Base-by-base conservation (phyloP, 2,329 filamentous ascomycete species). In the Monilinia fructigena region DNA sequence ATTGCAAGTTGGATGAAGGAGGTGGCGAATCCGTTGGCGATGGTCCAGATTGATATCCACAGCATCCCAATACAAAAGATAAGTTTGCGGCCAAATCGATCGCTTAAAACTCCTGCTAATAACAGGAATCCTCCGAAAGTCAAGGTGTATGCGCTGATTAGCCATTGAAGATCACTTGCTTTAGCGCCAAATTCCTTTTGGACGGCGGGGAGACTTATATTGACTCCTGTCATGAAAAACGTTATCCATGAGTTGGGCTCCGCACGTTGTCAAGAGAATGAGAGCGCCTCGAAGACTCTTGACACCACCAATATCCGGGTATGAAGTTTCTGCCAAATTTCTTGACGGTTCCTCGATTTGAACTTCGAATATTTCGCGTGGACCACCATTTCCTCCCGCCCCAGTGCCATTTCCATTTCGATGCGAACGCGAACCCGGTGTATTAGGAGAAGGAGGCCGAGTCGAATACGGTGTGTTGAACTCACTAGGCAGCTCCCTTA, bases 151-250 rank as follows among this genome's bases (percentile, higher is more conserved):
- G 78, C 78, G 4, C 77, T 78, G 8, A 79, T 78, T 70, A 79
- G 75, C 78, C 78, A 79, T 68, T 79, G 78, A 59, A 79, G 69
- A 42, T 78, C 75, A 4, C 71, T 75, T n/a, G 70, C 72, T 45
- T 74, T 71, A 1, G 78, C 76, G 20, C 72, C 68, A 28, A 79
- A 78, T 45, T 78, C 77, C 26, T 76, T 72, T 56, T 80, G 78
- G 11, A 80, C 79, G 1, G 78, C 77, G 0, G 78, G 77, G 31
- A 80, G 67, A 3, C 78, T 77, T 63, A 80, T 78, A 55, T 80
- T 80, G 23, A 78, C 74, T 38, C 77, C 76, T 1, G 77, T 79
- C 77, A 80, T 80, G 68, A 80, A 80, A 80, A 20, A 80, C 77
- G 67, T 80, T 80, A 62, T 80, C 79, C 55, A 80, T 75, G 48